Evolutionary conservation across 1,284 basidiomycete genomes (phyloP).

Genomic region (Anthracocystis walkeri): DNA sequence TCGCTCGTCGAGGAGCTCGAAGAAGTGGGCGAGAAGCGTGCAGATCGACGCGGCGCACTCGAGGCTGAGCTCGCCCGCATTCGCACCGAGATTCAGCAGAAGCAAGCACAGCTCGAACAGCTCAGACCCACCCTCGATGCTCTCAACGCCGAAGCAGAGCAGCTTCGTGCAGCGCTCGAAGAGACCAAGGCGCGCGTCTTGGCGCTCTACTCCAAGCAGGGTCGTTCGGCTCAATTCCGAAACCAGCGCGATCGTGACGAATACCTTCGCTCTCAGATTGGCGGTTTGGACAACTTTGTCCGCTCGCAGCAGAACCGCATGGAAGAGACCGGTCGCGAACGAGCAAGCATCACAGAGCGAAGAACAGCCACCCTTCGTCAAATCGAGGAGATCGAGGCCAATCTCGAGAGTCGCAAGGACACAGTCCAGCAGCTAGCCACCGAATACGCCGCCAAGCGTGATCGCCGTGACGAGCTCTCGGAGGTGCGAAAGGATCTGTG

Average conservation of each 20-base stretch:
- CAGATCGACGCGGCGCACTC: constrained; percentile 72
- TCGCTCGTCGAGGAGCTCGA: constrained; percentile 83
- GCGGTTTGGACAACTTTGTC: constrained; percentile 45
- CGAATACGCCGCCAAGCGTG: constrained; percentile 54
- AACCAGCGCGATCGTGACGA: constrained; percentile 61
- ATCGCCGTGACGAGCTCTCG: constrained; percentile 68
- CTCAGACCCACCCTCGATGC: constrained; percentile 79
- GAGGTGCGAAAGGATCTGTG: constrained; percentile 74
- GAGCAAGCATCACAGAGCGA: constrained; percentile 30
- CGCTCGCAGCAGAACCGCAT: constrained; percentile 43
- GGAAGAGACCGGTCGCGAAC: constrained; percentile 43
- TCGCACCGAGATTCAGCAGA: constrained; percentile 42
- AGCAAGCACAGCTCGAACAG: constrained; percentile 62
- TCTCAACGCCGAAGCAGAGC: constrained; percentile 75
- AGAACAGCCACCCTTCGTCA: constrained; percentile 73
- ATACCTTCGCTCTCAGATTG: constrained; percentile 57
- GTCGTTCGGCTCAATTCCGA: constrained; percentile 61
- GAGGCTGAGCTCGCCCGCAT: constrained; percentile 75
- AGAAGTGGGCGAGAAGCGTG: constrained; percentile 67
- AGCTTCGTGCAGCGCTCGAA: constrained; percentile 74
- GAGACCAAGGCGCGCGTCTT: constrained; percentile 57
- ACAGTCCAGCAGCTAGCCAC: constrained; percentile 44
- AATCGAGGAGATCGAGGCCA: constrained; percentile 78
- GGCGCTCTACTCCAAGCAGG: constrained; percentile 64
- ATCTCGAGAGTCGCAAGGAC: constrained; percentile 74